Conservation (phyloP, 257 asterid genomes). For the Solanum virginianum region DNA sequence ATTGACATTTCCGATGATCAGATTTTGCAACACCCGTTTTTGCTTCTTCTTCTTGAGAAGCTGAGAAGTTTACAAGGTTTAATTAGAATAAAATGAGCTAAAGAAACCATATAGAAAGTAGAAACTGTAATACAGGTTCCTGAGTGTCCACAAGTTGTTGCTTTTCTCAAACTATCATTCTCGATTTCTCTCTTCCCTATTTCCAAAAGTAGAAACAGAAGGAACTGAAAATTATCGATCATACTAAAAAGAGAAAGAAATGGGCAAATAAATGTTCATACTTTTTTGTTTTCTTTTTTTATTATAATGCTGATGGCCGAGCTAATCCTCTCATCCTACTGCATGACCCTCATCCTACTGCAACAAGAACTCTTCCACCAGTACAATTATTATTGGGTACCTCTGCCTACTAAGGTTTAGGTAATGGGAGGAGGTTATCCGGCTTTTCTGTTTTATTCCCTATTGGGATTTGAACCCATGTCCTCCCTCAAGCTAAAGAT, state of each 20-base stretch:
- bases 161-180: background rate
- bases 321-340: background rate
- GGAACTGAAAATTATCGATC: background rate
- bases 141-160: background rate
- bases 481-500: background rate
- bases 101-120: background rate
- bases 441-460: background rate
- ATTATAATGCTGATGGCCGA: background rate
- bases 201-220: background rate
- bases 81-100: background rate
- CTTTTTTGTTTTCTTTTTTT: background rate
- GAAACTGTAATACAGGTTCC: background rate
- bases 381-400: background rate
- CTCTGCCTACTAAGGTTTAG: background rate
- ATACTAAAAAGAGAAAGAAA: background rate
- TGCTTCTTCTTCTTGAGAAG: slow-evolving; percentile 50
- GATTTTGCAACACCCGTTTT: slow-evolving; percentile 18
- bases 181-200: background rate
- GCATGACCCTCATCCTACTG: background rate
- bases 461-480: background rate
- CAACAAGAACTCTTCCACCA: background rate
- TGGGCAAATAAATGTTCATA: background rate
- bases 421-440: background rate
- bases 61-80: slow-evolving; percentile 27
- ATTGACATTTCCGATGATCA: slow-evolving; percentile 33